A percentile compares a stretch with the other conserved stretches of the same genome.
These are phyloP conservation scores for Rhodotorula mucilaginosa DNA, from an alignment of 1,284 basidiomycete species.

Conservation along the genomic window DNA sequence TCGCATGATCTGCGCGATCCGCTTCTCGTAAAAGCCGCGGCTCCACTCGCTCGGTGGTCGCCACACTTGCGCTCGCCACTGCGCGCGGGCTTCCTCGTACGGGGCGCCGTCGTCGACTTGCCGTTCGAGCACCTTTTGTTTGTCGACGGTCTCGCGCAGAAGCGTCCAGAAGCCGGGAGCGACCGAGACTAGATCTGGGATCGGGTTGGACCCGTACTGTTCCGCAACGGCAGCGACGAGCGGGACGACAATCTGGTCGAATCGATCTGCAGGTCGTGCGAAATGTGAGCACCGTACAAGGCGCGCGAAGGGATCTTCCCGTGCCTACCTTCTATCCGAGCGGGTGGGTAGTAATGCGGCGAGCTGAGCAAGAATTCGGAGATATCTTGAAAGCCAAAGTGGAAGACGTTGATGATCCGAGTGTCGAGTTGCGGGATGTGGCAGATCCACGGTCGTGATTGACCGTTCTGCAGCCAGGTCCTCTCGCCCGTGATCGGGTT, in stretches of 20 bases:
- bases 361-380: conserved; percentile 13
- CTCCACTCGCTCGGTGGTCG: conserved; percentile 6
- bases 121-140: background rate
- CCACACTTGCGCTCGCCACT: conserved; percentile 11
- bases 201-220: conserved; percentile 10
- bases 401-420: conserved; percentile 33
- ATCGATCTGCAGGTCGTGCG: conserved; percentile 19
- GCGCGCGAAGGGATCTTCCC: too few species aligned
- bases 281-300: background rate
- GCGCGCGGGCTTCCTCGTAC: conserved; percentile 3
- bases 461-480: conserved; percentile 24
- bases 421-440: conserved; percentile 24
- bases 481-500: conserved; percentile 16
- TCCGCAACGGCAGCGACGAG: conserved; percentile 14
- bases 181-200: conserved; percentile 31
- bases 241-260: conserved; percentile 33
- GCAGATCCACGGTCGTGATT: conserved; percentile 30
- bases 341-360: conserved; percentile 32
- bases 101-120: background rate
- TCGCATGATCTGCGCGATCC: conserved; percentile 15
- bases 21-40: conserved; percentile 13
- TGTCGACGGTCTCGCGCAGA: conserved; percentile 23
- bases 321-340: conserved; percentile 19
- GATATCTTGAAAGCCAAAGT: conserved; percentile 25
- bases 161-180: conserved; percentile 30